phyloP scores from a whole-genome alignment of 805 yeast genomes.

The Yarrowia yakushimensis region DNA sequence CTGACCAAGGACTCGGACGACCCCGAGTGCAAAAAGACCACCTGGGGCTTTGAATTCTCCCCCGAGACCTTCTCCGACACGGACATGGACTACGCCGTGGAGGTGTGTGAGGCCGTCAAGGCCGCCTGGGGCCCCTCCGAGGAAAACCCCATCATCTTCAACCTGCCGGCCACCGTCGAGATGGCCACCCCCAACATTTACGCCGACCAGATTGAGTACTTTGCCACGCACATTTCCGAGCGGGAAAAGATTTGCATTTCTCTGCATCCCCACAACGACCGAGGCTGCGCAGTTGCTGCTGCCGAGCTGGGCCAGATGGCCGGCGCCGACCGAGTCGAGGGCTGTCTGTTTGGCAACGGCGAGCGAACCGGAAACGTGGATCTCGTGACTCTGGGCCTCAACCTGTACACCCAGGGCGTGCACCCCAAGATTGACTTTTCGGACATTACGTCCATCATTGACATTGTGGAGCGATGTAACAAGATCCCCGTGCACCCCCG shows the following conservation, averaged over 20 bases:
- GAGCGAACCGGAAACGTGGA: slow-evolving; percentile 88
- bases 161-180: slow-evolving; percentile 82
- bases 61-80: slow-evolving; percentile 80
- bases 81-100: slow-evolving; percentile 56
- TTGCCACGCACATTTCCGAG: slow-evolving; percentile 55
- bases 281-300: slow-evolving; percentile 89
- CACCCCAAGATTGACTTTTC: slow-evolving; percentile 68
- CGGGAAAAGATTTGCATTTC: slow-evolving; percentile 72
- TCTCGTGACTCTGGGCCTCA: slow-evolving; percentile 70
- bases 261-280: slow-evolving; percentile 78
- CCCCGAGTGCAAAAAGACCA: slow-evolving; percentile 49
- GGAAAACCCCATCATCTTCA: slow-evolving; percentile 68
- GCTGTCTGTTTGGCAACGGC: slow-evolving; percentile 81
- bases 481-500: slow-evolving; percentile 75
- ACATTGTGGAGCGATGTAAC: slow-evolving; percentile 73
- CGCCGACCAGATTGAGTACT: slow-evolving; percentile 82
- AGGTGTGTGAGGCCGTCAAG: slow-evolving; percentile 72
- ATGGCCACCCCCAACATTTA: slow-evolving; percentile 76
- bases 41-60: slow-evolving; percentile 74
- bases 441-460: slow-evolving; percentile 61
- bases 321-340: slow-evolving; percentile 87
- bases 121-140: slow-evolving; percentile 67
- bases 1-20: slow-evolving; percentile 63
- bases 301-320: slow-evolving; percentile 78
- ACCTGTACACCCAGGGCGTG: slow-evolving; percentile 75